A percentile compares a stretch with the other conserved stretches of the same genome.
These are phyloP conservation scores for Trichoderma arundinaceum DNA, from an alignment of 2,329 filamentous ascomycete species.

Conservation along the genomic window DNA sequence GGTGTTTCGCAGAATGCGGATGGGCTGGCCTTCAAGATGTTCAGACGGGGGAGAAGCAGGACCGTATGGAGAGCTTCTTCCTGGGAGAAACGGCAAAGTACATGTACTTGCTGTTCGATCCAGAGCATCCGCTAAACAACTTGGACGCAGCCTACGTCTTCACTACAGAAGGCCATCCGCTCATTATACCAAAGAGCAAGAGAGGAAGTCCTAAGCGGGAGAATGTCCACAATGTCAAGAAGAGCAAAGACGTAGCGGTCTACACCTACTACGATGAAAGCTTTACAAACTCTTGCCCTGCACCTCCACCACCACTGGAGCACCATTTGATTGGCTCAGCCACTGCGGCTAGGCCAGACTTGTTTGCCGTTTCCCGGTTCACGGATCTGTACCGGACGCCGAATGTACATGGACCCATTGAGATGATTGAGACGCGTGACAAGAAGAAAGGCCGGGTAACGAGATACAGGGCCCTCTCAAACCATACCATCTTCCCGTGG, in stretches of 20 bases:
- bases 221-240: constrained; percentile 22
- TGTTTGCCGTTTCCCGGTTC: constrained; percentile 88
- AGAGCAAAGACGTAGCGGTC: constrained; percentile 34
- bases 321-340: constrained; percentile 76
- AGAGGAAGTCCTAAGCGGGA: constrained; percentile 7
- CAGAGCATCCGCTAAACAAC: constrained; percentile 83
- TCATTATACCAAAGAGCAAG: constrained; percentile 71
- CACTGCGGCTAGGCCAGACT: constrained; percentile 76
- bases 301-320: constrained; percentile 58
- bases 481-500: constrained; percentile 91
- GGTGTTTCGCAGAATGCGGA: constrained; percentile 89
- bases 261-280: constrained; percentile 50
- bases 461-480: constrained; percentile 62
- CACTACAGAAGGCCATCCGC: constrained; percentile 92
- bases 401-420: constrained; percentile 58
- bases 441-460: constrained; percentile 50
- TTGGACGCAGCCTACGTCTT: constrained; percentile 90
- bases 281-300: constrained; percentile 69
- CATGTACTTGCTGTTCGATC: constrained; percentile 87
- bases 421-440: constrained; percentile 52
- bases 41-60: constrained; percentile 79
- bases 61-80: constrained; percentile 99
- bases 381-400: constrained; percentile 81
- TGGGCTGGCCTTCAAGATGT: constrained; percentile 91
- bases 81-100: constrained; percentile 97